These are phyloP conservation scores for Epithele typhae DNA, from an alignment of 768 basidiomycete genomes.

Conservation along the genomic window DNA sequence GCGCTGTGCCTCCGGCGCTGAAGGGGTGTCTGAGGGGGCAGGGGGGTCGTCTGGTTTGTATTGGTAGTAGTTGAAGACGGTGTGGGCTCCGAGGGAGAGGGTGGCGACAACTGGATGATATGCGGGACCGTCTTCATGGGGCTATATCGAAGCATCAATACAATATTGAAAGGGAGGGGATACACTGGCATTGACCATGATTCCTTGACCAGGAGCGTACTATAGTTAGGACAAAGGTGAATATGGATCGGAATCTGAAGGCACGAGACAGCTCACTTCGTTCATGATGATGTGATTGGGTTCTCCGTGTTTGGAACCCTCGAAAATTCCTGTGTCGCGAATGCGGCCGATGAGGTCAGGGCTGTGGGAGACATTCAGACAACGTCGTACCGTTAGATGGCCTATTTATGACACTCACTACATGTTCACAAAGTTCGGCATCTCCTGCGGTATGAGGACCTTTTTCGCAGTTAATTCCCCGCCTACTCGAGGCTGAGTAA, in stretches of 20 bases:
- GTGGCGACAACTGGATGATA: slow-evolving; percentile 89
- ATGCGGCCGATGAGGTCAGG: slow-evolving; percentile 77
- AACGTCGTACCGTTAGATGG: slow-evolving; percentile 1
- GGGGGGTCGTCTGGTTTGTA: slow-evolving; percentile 34
- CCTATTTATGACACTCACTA: slow-evolving; percentile 55
- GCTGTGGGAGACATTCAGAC: slow-evolving; percentile 33
- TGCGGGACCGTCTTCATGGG: slow-evolving; percentile 88
- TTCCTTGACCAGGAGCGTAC: slow-evolving; percentile 90
- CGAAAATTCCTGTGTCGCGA: slow-evolving; percentile 57
- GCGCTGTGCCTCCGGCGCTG: slow-evolving; percentile 42
- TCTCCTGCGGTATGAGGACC: slow-evolving; percentile 57
- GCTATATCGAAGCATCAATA: slow-evolving; percentile 41
- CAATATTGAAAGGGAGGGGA: slow-evolving; percentile 8
- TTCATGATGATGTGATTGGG: slow-evolving; percentile 92
- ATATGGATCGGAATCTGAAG: slow-evolving; percentile 36
- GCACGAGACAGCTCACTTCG: slow-evolving; percentile 47
- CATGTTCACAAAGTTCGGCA: slow-evolving; percentile 67
- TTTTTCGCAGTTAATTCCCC: slow-evolving; percentile 73
- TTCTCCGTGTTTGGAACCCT: slow-evolving; percentile 52
- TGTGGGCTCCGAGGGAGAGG: slow-evolving; percentile 82
- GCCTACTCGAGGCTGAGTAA: slow-evolving; percentile 33
- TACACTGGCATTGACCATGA: slow-evolving; percentile 57
- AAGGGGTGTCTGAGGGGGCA: slow-evolving; percentile 46
- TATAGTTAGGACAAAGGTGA: slow-evolving; percentile 55
- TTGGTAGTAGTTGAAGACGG: slow-evolving; percentile 78